These are phyloP conservation scores for Ascochyta rabiei DNA, from an alignment of 2,329 filamentous ascomycete species.

Conservation along the genomic window DNA sequence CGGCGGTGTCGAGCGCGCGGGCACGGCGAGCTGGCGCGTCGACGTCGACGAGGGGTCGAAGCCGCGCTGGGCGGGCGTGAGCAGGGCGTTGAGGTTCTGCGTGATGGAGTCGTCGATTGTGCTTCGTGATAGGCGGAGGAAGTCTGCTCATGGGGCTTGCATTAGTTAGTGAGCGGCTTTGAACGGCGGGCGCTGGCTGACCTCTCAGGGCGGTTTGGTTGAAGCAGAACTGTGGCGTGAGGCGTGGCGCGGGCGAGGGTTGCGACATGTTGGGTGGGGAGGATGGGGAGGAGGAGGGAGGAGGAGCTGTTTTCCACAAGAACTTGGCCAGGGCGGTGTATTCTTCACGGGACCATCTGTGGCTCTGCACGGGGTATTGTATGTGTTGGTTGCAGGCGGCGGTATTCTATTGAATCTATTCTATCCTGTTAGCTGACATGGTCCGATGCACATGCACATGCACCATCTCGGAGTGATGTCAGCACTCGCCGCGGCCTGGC, in stretches of 20 bases:
- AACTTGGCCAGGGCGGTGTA: slow-evolving; percentile 34
- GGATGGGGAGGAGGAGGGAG: slow-evolving; percentile 14
- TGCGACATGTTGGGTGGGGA: slow-evolving; percentile 47
- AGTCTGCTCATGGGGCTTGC: slow-evolving; percentile 65
- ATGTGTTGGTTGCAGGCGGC: background rate
- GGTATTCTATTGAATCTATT: no score
- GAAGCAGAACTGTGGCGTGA: slow-evolving; percentile 60
- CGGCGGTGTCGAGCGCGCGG: slow-evolving; percentile 62
- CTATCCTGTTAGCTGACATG: no score
- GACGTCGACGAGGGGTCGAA: slow-evolving; percentile 84
- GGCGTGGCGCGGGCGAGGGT: slow-evolving; percentile 46
- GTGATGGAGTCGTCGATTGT: slow-evolving; percentile 92
- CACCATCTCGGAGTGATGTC: slow-evolving; percentile 37
- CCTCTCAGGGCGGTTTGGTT: slow-evolving; percentile 58
- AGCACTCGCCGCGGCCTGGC: slow-evolving; percentile 31
- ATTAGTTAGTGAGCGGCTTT: slow-evolving; percentile 44
- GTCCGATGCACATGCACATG: no score
- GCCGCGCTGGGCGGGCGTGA: slow-evolving; percentile 71
- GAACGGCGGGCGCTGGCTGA: slow-evolving; percentile 28
- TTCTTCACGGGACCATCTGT: background rate
- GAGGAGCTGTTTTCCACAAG: slow-evolving; percentile 38
- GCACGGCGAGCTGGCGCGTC: slow-evolving; percentile 60
- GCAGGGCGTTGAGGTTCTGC: slow-evolving; percentile 88
- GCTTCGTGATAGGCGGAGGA: slow-evolving; percentile 82
- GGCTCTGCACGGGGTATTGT: background rate